Evolutionary conservation across 345 rosid genomes (phyloP).

Genomic region (Microcos paniculata): DNA sequence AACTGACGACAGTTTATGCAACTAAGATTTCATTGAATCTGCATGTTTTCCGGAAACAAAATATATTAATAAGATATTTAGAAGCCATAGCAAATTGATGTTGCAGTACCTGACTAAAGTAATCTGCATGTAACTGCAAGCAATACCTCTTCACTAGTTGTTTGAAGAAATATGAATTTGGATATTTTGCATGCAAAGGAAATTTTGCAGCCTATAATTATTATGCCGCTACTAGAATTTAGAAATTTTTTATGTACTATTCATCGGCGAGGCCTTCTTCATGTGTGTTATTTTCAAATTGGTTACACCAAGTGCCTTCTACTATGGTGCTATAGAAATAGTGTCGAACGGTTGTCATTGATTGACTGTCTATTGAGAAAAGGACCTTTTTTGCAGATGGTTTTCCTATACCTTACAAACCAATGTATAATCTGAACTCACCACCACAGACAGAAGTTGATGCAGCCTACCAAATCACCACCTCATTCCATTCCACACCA

Average conservation of each 20-base stretch:
- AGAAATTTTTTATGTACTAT: neutral
- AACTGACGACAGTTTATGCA: neutral
- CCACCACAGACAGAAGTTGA: conserved; percentile 46
- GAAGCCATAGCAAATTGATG: neutral
- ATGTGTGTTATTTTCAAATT: neutral
- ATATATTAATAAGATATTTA: neutral
- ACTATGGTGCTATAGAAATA: neutral
- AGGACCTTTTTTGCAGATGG: conserved; percentile 44
- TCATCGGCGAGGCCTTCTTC: no score
- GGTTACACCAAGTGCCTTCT: conserved; percentile 1
- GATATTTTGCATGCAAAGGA: neutral
- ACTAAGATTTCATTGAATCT: neutral
- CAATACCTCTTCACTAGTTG: neutral
- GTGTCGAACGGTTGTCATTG: neutral
- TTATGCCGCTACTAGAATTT: neutral
- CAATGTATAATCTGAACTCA: conserved; percentile 45
- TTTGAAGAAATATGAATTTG: neutral
- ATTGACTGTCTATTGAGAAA: conserved; percentile 10
- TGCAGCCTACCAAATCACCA: conserved; percentile 25
- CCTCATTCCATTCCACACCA: conserved; percentile 35
- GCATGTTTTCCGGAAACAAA: neutral
- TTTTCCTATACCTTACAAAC: conserved; percentile 35
- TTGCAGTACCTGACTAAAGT: neutral
- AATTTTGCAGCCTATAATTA: neutral
- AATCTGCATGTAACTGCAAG: neutral